Conservation (phyloP, 2,329 filamentous ascomycete species). For the Fusarium sp. region DNA sequence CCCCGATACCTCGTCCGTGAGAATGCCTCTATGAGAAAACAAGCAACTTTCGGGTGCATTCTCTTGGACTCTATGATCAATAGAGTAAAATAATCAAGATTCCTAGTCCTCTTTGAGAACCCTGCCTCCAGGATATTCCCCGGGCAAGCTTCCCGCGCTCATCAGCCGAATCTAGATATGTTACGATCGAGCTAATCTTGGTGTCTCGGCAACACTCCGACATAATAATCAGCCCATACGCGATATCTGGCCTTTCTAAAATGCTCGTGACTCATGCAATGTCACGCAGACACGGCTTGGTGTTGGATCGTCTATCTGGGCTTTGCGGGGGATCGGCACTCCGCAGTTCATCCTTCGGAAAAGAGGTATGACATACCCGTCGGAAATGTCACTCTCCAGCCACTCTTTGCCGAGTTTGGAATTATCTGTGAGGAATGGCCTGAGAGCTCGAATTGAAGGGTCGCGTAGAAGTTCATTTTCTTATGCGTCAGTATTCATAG, state of each 20-base stretch:
- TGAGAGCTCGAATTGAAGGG: not conserved
- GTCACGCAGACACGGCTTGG: not conserved
- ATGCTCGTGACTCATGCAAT: not conserved
- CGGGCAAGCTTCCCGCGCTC: not conserved
- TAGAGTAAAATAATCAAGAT: not conserved
- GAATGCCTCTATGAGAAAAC: not conserved
- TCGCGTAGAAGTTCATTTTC: not conserved
- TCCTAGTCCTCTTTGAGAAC: not conserved
- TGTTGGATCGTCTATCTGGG: not conserved
- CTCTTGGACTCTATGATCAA: not conserved
- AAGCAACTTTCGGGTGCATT: not conserved
- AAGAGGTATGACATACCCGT: slow-evolving; percentile 1
- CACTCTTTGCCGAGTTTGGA: not conserved
- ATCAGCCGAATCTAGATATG: not conserved
- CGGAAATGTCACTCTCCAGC: not conserved
- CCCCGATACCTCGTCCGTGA: not conserved
- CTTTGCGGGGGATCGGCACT: slow-evolving; percentile 25
- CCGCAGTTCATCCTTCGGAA: slow-evolving; percentile 7
- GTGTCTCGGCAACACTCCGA: not conserved
- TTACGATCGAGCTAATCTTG: not conserved
- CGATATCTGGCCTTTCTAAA: not conserved
- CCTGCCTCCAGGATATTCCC: not conserved
- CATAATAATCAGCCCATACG: not conserved
- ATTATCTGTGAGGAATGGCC: slow-evolving; percentile 13
- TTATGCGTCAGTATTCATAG: not conserved